Percentiles rank a stretch among this genome's conserved stretches.
Evolutionary conservation across 192 early-diverging fungal genomes (phyloP).

Genomic region (Rhizophagus sp.): DNA sequence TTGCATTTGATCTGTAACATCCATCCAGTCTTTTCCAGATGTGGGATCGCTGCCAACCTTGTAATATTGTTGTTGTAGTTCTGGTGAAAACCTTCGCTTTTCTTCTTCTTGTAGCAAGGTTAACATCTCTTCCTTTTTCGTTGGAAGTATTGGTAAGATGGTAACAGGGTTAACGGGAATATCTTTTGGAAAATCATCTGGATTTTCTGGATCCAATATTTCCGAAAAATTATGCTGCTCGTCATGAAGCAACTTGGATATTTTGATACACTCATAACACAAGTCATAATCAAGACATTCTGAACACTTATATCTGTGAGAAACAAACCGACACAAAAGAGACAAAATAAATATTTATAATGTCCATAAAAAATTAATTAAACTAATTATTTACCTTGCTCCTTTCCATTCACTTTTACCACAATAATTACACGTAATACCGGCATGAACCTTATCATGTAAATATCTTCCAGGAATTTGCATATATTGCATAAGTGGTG

Average conservation of each 20-base stretch:
- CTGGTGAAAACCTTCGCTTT: conserved; percentile 16
- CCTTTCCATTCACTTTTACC: conserved; percentile 18
- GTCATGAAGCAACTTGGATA: conserved; percentile 15
- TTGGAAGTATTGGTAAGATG: conserved; percentile 20
- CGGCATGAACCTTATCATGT: conserved; percentile 3
- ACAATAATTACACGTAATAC: conserved; percentile 26
- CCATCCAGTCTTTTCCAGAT: conserved; percentile 22
- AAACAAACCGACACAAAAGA: background rate
- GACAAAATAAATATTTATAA: conserved; percentile 23
- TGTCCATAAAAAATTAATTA: background rate
- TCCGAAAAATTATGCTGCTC: conserved; percentile 13
- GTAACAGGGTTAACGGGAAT: background rate
- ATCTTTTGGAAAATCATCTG: background rate
- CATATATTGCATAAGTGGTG: conserved; percentile 21
- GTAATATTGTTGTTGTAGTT: conserved; percentile 25
- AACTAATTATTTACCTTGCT: conserved; percentile 21
- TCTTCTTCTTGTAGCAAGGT: conserved; percentile 9
- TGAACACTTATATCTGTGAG: conserved; percentile 15
- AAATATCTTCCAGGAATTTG: background rate
- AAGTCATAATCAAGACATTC: conserved; percentile 23
- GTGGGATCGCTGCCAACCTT: conserved; percentile 14
- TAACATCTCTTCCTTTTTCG: conserved; percentile 18
- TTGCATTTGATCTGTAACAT: conserved; percentile 24
- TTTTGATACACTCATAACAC: conserved; percentile 13
- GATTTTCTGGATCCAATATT: background rate